Evolutionary conservation across 129 eudicot genomes (phyloP), one percentile per base, ranked within the genome.

Genomic region (sunflower (Helianthus annuus)): DNA sequence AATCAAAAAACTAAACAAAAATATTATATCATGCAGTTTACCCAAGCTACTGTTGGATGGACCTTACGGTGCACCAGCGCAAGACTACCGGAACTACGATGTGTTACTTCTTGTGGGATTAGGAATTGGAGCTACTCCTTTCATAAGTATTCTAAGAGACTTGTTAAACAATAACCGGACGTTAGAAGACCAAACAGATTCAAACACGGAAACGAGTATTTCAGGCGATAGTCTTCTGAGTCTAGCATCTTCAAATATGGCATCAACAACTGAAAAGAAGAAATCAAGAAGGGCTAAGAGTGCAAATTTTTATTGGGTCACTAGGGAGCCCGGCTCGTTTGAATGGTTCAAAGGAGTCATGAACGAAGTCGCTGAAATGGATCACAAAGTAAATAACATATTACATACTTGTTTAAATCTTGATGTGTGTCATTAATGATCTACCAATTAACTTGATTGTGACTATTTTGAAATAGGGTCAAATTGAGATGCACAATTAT

Each of bases 291-390:
- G 78, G 78, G 87, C 97, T 4, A 86, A 96, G 8, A 95, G 89
- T 85, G 99, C 99, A 55, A 90, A 95, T 78, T 95, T 95, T 78
- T 95, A 95, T 77, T 95, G 99, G 99, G 97, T 95, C 55, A 90
- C 99, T 22, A 86, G 97, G 66, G 99, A 95, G 70, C 96, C 91
- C 80, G 96, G 97, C 1, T 95, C 99, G 13, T 95, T 95, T 69
- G 99, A 95, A 83, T 95, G 99, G 99, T 95, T 95, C 77, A 95
- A 95, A 85, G 99, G 96, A 15, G 97, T 95, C 58, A 95, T 90
- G 99, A 83, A 95, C 75, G 99, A 95, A 91, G 88, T 95, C 44
- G 93, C 99, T 0, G 97, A 88, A 24, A 87, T 84, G 40, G 99
- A 95, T 83, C 97, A 88, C 73, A 83, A 96, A 89, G 99, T 95